These are phyloP conservation scores for Oldenlandia corymbosa DNA, from an alignment of 257 asterid genomes.

Conservation along the genomic window DNA sequence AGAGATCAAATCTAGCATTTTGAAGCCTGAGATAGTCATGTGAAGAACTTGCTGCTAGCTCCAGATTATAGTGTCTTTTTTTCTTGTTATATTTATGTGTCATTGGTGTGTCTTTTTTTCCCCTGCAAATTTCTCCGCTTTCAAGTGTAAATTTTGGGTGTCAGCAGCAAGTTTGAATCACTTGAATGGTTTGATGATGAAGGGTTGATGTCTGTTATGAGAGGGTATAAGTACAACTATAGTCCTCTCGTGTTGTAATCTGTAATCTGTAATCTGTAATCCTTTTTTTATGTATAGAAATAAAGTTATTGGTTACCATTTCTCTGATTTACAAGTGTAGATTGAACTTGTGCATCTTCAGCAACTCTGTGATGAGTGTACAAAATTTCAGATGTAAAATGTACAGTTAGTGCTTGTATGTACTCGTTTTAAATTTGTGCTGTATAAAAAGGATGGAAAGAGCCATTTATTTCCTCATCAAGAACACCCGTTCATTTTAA, in stretches of 20 bases:
- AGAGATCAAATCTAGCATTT: slow-evolving; percentile 79
- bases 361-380: neutral
- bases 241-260: slow-evolving; percentile 1
- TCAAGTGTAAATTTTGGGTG: slow-evolving; percentile 13
- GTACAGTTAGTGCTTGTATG: too few relatives aligned
- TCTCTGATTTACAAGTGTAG: neutral
- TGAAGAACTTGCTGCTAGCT: slow-evolving; percentile 29
- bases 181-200: neutral
- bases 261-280: slow-evolving; percentile 13
- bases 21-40: slow-evolving; percentile 86
- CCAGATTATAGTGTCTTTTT: slow-evolving; percentile 18
- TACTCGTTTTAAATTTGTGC: too few relatives aligned
- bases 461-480: too few relatives aligned
- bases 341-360: neutral
- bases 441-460: too few relatives aligned
- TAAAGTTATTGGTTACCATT: slow-evolving; percentile 4
- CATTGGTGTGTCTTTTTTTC: too few relatives aligned
- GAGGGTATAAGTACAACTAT: neutral
- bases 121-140: neutral
- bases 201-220: slow-evolving; percentile 7
- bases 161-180: slow-evolving; percentile 8
- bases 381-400: too few relatives aligned
- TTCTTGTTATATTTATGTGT: slow-evolving; percentile 9
- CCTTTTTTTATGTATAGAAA: slow-evolving; percentile 7
- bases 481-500: too few relatives aligned